Conservation (phyloP, 805 yeast genomes). For the Komagataella populi region DNA sequence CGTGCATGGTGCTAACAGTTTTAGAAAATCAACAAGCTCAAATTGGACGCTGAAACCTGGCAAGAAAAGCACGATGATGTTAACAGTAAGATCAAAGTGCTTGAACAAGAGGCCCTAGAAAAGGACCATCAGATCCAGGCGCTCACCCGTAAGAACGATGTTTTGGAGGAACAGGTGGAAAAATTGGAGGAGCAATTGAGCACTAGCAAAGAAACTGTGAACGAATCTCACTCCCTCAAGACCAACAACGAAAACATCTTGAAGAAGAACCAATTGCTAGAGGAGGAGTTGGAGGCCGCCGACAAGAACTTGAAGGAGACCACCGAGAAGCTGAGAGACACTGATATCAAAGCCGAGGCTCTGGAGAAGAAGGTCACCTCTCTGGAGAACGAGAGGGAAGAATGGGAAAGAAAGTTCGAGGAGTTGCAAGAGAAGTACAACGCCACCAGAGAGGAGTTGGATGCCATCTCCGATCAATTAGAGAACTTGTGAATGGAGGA, state of each 20-base stretch:
- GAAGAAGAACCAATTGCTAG: conserved; percentile 80
- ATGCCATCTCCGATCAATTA: conserved; percentile 91
- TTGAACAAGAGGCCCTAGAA: conserved; percentile 84
- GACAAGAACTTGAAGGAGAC: conserved; percentile 88
- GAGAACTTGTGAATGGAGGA: conserved; percentile 38
- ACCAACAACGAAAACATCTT: conserved; percentile 83
- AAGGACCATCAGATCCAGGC: conserved; percentile 94
- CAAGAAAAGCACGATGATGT: conserved; percentile 93
- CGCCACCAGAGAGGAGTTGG: conserved; percentile 85
- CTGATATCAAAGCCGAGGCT: conserved; percentile 93
- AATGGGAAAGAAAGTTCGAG: conserved; percentile 82
- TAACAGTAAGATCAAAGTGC: conserved; percentile 63
- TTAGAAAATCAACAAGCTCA: conserved; percentile 77
- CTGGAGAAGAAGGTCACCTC: conserved; percentile 89
- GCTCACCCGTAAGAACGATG: conserved; percentile 81
- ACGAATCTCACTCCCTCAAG: conserved; percentile 79
- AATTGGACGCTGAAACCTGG: conserved; percentile 93
- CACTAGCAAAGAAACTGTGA: conserved; percentile 77
- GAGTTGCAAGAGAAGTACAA: conserved; percentile 72
- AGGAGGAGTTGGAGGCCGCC: conserved; percentile 82
- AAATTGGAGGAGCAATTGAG: conserved; percentile 60
- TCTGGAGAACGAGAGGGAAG: conserved; percentile 84
- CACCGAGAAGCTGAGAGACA: conserved; percentile 85
- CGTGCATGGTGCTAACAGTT: neutral
- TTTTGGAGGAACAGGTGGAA: conserved; percentile 74